These are phyloP conservation scores for Calonectria henricotiae DNA, from an alignment of 2,329 filamentous ascomycete species.

Conservation along the genomic window DNA sequence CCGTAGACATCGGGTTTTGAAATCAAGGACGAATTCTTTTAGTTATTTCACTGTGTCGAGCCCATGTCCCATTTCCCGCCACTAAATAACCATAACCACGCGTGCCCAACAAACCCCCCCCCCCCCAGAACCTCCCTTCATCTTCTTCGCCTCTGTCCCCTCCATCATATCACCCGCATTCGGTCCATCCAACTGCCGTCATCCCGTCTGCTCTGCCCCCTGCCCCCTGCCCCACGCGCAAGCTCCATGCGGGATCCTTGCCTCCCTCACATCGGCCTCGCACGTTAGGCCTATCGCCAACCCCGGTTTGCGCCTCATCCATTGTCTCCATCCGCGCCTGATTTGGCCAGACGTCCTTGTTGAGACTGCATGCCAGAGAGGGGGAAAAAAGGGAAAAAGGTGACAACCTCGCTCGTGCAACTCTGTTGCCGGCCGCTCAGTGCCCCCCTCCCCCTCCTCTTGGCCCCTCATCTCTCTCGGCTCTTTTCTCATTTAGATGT, in stretches of 20 bases:
- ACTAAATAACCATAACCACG: not conserved
- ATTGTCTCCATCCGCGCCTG: constrained; percentile 11
- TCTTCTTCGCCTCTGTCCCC: not conserved
- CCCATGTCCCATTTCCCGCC: not conserved
- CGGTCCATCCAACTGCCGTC: constrained; percentile 7
- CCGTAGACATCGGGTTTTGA: too few species aligned
- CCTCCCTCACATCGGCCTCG: not conserved
- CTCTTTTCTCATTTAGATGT: not conserved
- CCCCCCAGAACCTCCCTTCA: not conserved
- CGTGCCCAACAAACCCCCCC: too few species aligned
- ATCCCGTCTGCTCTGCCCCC: constrained; percentile 13
- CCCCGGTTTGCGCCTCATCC: constrained; percentile 24
- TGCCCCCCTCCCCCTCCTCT: not conserved
- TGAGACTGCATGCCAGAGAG: constrained; percentile 1
- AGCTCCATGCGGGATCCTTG: constrained; percentile 20
- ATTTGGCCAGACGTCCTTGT: constrained; percentile 14
- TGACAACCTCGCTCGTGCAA: constrained; percentile 15
- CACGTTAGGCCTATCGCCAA: constrained; percentile 12
- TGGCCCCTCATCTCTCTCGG: constrained; percentile 6
- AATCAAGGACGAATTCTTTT: too few species aligned
- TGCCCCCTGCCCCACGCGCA: constrained; percentile 12
- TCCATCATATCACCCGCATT: not conserved
- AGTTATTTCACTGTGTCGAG: too few species aligned
- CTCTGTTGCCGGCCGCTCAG: constrained; percentile 15
- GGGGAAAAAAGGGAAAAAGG: not conserved